Evolutionary conservation across 2,329 filamentous ascomycete species (phyloP).

Genomic region (Raffaelea albimanens): DNA sequence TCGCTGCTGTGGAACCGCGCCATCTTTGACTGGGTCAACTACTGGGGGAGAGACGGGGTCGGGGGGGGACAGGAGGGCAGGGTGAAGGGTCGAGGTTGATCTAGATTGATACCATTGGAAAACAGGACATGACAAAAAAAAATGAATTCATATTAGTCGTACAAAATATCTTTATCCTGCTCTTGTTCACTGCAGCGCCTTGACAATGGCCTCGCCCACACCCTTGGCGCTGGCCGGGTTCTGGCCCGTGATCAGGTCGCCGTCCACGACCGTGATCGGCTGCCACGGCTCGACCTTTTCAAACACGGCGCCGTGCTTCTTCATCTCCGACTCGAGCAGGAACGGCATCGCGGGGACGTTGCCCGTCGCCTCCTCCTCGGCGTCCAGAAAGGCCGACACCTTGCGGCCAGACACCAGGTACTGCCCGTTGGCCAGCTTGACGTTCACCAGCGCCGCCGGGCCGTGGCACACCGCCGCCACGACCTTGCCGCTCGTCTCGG

Average conservation of each 20-base stretch:
- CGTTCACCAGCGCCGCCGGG: slow-evolving; percentile 52
- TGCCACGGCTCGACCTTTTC: slow-evolving; percentile 44
- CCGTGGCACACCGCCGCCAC: slow-evolving; percentile 63
- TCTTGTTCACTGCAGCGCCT: slow-evolving; percentile 31
- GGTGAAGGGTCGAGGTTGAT: neutral
- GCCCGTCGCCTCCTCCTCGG: slow-evolving; percentile 39
- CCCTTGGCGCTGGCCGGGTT: slow-evolving; percentile 43
- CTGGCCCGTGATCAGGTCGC: slow-evolving; percentile 47
- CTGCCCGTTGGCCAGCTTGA: slow-evolving; percentile 39
- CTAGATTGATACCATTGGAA: neutral
- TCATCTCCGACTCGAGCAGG: slow-evolving; percentile 46
- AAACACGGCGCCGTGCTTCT: slow-evolving; percentile 43
- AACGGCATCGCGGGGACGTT: slow-evolving; percentile 41
- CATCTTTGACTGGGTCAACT: slow-evolving; percentile 59
- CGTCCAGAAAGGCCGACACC: slow-evolving; percentile 51
- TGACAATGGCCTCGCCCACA: slow-evolving; percentile 41
- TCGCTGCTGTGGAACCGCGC: slow-evolving; percentile 57
- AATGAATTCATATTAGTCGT: neutral
- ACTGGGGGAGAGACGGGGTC: slow-evolving; percentile 19
- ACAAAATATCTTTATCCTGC: too few species aligned
- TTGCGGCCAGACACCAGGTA: slow-evolving; percentile 45
- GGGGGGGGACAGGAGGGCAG: too few species aligned
- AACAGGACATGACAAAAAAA: too few species aligned
- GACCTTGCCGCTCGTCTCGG: slow-evolving; percentile 47
- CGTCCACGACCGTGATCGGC: slow-evolving; percentile 39